These are phyloP conservation scores for Fragaria nilgerrensis DNA, from an alignment of 306 rosid species.

Conservation along the genomic window DNA sequence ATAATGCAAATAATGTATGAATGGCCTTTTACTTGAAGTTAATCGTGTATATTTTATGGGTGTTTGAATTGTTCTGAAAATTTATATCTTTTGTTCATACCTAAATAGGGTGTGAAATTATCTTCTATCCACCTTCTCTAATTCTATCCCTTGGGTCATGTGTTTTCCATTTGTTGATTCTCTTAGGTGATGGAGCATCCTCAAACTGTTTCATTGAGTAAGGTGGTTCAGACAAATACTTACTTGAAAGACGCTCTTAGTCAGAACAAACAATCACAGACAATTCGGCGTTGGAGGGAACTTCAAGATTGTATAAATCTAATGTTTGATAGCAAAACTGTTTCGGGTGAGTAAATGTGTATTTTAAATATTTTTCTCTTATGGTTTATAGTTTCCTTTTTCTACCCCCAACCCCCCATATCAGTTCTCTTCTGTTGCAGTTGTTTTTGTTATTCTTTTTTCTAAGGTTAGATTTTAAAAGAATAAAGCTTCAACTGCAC, in stretches of 20 bases:
- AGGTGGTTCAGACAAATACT: constrained; percentile 70
- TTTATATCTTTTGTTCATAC: background rate
- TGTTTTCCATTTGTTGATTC: constrained; percentile 19
- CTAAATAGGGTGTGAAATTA: background rate
- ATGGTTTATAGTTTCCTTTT: background rate
- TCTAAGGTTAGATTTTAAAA: background rate
- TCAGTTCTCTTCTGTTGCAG: background rate
- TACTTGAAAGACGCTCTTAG: constrained; percentile 54
- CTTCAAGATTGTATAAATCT: constrained; percentile 81
- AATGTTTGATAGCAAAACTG: constrained; percentile 69
- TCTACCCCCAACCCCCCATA: background rate
- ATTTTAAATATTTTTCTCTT: constrained; percentile 1
- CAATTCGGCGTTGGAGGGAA: constrained; percentile 63
- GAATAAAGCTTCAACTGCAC: background rate
- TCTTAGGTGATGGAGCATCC: constrained; percentile 86
- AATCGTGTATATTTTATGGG: background rate
- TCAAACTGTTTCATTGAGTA: constrained; percentile 68
- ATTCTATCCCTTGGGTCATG: background rate
- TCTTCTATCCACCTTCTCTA: background rate
- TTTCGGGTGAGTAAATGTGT: constrained; percentile 43
- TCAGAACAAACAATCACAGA: constrained; percentile 36
- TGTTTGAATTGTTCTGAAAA: background rate
- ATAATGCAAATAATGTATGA: background rate
- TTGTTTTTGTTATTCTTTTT: background rate
- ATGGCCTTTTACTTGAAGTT: background rate